Evolutionary conservation across 441 rosid species (phyloP), one percentile per base, ranked within the genome.

Genomic region (Metrosideros polymorpha): DNA sequence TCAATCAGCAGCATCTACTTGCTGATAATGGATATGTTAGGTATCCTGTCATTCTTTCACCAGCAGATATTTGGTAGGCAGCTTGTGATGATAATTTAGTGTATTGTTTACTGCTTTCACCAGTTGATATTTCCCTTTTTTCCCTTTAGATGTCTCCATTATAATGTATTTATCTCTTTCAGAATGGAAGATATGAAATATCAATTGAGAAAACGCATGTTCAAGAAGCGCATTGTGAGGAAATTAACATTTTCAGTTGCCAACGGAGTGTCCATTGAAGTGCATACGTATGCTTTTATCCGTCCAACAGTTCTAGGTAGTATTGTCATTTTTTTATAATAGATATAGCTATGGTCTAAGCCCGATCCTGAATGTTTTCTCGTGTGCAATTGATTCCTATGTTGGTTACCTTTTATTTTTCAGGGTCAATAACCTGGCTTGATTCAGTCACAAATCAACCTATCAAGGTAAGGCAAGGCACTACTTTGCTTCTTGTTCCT

Each of bases 111-210:
- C 79, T n/a, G n/a, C n/a, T n/a, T n/a, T n/a, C n/a, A n/a, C n/a
- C n/a, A n/a, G n/a, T n/a, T n/a, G n/a, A n/a, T n/a, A n/a, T n/a
- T n/a, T n/a, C n/a, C n/a, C n/a, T n/a, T n/a, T 86, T 32, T 43
- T 32, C 35, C 66, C 39, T 63, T 86, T 30, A 51, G 27, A 32
- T 19, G 14, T 32, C 43, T 30, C 35, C 1, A 1, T 83, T 83
- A 17, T 61, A 13, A n/a, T 45, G 8, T 87, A 39, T 86, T 52
- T 85, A 56, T 51, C 17, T 83, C 61, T 51, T 83, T 88, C 91
- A 98, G 99, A 89, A 88, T 96, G 92, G 95, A 94, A 88, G 98
- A 96, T 85, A 95, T 96, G 99, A 95, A 94, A 93, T 95, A 95
- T 89, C 96, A 94, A 89, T 91, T 98, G 89, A 93, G 93, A 90